A percentile compares a stretch with the other conserved stretches of the same genome.
phyloP scores from a whole-genome alignment of 495 filamentous ascomycete genomes.

The Bryoglossum gracile region DNA sequence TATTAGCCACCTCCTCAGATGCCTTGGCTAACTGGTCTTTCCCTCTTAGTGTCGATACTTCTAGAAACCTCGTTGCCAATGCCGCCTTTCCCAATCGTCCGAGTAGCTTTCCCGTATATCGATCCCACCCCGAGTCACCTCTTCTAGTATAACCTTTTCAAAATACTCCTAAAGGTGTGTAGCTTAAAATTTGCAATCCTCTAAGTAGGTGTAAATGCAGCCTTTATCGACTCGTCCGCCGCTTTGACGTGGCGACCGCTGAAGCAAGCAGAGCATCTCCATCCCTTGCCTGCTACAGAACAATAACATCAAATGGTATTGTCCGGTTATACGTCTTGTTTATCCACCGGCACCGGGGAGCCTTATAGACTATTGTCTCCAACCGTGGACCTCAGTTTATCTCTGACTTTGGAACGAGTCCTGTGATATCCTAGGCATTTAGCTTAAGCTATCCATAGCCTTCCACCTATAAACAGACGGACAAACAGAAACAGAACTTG shows the following conservation, averaged over 20 bases:
- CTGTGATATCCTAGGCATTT: conserved; percentile 7
- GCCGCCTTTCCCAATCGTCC: conserved; percentile 21
- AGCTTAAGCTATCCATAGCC: conserved; percentile 21
- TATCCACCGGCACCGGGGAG: too few species aligned
- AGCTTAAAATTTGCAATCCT: conserved; percentile 21
- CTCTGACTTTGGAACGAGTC: conserved; percentile 24
- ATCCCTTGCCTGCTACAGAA: too few species aligned
- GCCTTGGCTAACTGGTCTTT: conserved; percentile 18
- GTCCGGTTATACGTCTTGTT: too few species aligned
- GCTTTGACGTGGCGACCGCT: too few species aligned
- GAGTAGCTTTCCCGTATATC: conserved; percentile 22
- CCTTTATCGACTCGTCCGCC: too few species aligned
- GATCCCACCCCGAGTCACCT: conserved; percentile 16
- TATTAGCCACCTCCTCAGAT: conserved; percentile 15
- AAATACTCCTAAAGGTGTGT: conserved; percentile 18
- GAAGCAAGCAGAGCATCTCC: too few species aligned
- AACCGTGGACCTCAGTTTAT: too few species aligned
- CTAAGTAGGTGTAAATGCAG: conserved; percentile 16
- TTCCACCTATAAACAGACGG: conserved; percentile 29
- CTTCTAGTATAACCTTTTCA: conserved; percentile 20
- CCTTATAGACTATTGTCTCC: too few species aligned
- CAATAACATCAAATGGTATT: too few species aligned
- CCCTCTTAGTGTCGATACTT: conserved; percentile 9
- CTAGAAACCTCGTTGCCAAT: conserved; percentile 17
- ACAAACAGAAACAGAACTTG: conserved; percentile 24